A percentile compares a stretch with the other conserved stretches of the same genome.
These are phyloP conservation scores for Dactylellina haptotyla DNA, from an alignment of 2,329 filamentous ascomycete genomes.

Conservation along the genomic window DNA sequence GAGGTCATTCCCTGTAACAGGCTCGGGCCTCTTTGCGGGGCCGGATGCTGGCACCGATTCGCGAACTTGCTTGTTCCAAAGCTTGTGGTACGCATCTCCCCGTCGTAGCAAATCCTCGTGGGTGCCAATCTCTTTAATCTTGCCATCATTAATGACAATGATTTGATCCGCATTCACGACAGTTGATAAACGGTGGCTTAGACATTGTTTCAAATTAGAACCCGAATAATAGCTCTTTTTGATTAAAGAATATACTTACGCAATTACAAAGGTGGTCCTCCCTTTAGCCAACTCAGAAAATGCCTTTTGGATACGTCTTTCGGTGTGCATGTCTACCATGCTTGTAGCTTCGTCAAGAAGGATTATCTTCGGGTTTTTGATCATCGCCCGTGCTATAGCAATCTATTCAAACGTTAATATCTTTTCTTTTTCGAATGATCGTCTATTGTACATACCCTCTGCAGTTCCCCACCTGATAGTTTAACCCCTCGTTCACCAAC, in stretches of 20 bases:
- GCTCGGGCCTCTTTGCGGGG: slow-evolving; percentile 14
- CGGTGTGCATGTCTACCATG: slow-evolving; percentile 64
- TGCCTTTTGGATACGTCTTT: slow-evolving; percentile 64
- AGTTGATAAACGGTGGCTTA: slow-evolving; percentile 74
- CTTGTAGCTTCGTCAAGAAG: slow-evolving; percentile 68
- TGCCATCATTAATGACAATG: slow-evolving; percentile 72
- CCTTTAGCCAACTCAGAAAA: slow-evolving; percentile 64
- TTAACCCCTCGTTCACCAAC: slow-evolving; percentile 66
- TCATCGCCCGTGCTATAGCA: slow-evolving; percentile 60
- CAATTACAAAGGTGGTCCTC: slow-evolving; percentile 67
- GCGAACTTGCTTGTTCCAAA: slow-evolving; percentile 72
- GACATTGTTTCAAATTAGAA: slow-evolving; percentile 2
- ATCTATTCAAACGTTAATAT: slow-evolving; percentile 53
- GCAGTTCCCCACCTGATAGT: slow-evolving; percentile 67
- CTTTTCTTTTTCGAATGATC: not conserved
- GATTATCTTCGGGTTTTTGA: slow-evolving; percentile 63
- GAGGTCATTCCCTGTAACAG: slow-evolving; percentile 45
- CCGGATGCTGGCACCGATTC: slow-evolving; percentile 38
- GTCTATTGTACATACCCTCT: slow-evolving; percentile 59
- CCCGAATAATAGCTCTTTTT: slow-evolving; percentile 57
- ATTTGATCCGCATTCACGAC: slow-evolving; percentile 76
- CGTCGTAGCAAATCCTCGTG: slow-evolving; percentile 70
- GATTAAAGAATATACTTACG: slow-evolving; percentile 61
- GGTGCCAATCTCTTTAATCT: slow-evolving; percentile 72
- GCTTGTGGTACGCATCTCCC: slow-evolving; percentile 71